Conservation (phyloP, 495 filamentous ascomycete genomes). For the Penicillium roqueforti region DNA sequence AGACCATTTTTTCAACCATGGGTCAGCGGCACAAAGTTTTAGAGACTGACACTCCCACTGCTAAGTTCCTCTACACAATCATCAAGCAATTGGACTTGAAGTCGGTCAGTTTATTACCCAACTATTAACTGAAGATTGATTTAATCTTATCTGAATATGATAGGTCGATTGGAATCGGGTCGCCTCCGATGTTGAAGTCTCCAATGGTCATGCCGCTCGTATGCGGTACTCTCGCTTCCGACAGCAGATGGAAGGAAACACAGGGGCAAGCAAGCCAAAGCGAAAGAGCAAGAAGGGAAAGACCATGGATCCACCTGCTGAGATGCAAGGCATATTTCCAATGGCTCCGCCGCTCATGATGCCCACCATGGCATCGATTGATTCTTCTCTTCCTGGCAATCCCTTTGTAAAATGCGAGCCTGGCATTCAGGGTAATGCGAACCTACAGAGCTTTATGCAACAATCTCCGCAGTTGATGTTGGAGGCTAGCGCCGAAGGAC, state of each 20-base stretch:
- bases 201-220: conserved; percentile 75
- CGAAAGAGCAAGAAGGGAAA: conserved; percentile 16
- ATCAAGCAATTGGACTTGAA: conserved; percentile 72
- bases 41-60: conserved; percentile 44
- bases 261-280: conserved; percentile 17
- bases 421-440: neutral
- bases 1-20: conserved; percentile 9
- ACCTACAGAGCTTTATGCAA: neutral
- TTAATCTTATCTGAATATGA: neutral
- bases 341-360: neutral
- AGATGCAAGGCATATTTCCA: neutral
- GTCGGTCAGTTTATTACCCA: conserved; percentile 32
- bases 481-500: neutral
- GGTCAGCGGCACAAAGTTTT: conserved; percentile 42
- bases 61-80: conserved; percentile 69
- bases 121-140: neutral
- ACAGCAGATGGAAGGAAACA: conserved; percentile 53
- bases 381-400: neutral
- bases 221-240: conserved; percentile 75
- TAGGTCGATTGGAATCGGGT: conserved; percentile 77
- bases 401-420: conserved; percentile 15
- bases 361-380: neutral
- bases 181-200: conserved; percentile 57
- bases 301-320: conserved; percentile 3
- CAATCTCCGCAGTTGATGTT: neutral